phyloP scores from a whole-genome alignment of 1,284 basidiomycete species.

The Pterulicium gracile region DNA sequence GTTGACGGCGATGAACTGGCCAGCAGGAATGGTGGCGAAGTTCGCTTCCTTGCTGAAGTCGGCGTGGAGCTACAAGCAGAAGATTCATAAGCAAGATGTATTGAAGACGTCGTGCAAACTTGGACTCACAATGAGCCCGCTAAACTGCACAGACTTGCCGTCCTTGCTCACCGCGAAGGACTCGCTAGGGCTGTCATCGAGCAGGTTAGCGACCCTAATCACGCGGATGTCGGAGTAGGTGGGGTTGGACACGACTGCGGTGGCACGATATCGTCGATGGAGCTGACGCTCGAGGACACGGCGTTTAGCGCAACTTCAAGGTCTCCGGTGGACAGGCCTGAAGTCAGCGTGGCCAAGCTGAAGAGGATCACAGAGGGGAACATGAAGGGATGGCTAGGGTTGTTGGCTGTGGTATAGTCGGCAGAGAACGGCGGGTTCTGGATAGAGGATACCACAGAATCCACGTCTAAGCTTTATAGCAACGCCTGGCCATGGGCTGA shows the following conservation, averaged over 20 bases:
- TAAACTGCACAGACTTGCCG: background rate
- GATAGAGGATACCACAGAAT: too few relatives aligned
- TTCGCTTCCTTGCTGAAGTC: background rate
- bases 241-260: background rate
- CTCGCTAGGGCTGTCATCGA: background rate
- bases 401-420: too few relatives aligned
- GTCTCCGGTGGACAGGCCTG: background rate
- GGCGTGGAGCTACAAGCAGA: background rate
- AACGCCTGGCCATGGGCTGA: too few relatives aligned
- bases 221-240: background rate
- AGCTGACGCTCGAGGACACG: background rate
- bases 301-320: background rate
- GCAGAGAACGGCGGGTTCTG: too few relatives aligned
- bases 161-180: constrained; percentile 2
- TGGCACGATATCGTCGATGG: background rate
- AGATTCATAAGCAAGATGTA: too few relatives aligned
- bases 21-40: constrained; percentile 1
- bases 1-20: background rate
- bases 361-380: too few relatives aligned
- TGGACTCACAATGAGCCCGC: background rate
- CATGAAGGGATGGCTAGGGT: constrained; percentile 20
- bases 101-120: too few relatives aligned
- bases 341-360: background rate
- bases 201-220: background rate
- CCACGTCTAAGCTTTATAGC: too few relatives aligned